Conservation (phyloP, 2,329 filamentous ascomycete genomes). For the Golovinomyces cichoracearum region DNA sequence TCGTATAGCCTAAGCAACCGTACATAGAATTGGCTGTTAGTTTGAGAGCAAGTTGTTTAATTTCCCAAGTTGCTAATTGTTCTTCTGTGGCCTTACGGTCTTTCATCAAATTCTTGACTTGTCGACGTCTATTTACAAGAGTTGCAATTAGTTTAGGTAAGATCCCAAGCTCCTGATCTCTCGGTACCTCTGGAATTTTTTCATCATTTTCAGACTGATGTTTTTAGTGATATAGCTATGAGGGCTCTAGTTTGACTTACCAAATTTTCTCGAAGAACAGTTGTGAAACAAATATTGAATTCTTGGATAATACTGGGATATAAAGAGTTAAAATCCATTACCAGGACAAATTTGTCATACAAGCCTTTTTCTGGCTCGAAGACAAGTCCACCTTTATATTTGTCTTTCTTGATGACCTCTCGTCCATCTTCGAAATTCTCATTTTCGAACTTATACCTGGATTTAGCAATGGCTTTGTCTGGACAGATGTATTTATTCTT, state of each 20-base stretch:
- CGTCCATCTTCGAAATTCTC: constrained; percentile 39
- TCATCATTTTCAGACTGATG: constrained; percentile 51
- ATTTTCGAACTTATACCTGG: constrained; percentile 45
- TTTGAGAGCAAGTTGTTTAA: constrained; percentile 89
- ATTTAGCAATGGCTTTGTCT: constrained; percentile 67
- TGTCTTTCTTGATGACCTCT: constrained; percentile 90
- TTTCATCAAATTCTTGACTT: constrained; percentile 96
- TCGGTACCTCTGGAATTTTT: constrained; percentile 63
- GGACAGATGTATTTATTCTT: constrained; percentile 95
- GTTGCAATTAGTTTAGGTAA: constrained; percentile 77
- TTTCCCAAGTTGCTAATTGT: constrained; percentile 84
- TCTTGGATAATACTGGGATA: constrained; percentile 99
- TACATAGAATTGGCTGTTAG: constrained; percentile 99
- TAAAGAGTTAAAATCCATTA: constrained; percentile 99
- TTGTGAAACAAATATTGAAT: constrained; percentile 98
- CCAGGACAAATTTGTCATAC: constrained; percentile 92
- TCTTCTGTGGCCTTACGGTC: constrained; percentile 64
- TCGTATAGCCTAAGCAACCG: constrained; percentile 87
- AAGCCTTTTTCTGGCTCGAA: constrained; percentile 94
- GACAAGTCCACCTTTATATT: constrained; percentile 93
- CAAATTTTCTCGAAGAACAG: constrained; percentile 35
- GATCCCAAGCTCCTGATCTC: constrained; percentile 54
- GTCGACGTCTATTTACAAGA: constrained; percentile 62
- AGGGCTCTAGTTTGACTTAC: constrained; percentile 23
- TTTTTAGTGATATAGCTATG: constrained; percentile 5